phyloP scores from a whole-genome alignment of 768 basidiomycete species.

The Rhizopogon vinicolor region DNA sequence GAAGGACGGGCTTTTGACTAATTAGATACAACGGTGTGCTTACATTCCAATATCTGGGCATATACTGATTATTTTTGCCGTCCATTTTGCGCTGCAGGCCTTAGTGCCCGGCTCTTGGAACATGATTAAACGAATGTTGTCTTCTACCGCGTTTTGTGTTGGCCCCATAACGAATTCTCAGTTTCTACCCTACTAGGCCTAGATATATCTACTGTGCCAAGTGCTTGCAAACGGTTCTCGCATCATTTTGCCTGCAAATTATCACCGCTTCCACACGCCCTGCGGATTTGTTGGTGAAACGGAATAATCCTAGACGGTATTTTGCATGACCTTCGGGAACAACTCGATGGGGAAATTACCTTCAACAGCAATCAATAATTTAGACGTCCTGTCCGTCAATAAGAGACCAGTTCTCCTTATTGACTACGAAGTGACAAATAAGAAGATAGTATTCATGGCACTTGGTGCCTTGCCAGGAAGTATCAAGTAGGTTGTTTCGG shows the following conservation, averaged over 20 bases:
- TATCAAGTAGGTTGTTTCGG: slow-evolving; percentile 54
- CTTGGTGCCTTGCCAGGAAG: slow-evolving; percentile 78
- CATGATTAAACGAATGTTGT: too few relatives aligned
- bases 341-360: background rate
- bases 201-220: slow-evolving; percentile 33
- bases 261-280: slow-evolving; percentile 80
- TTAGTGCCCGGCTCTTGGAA: too few relatives aligned
- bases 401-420: slow-evolving; percentile 51
- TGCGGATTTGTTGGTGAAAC: slow-evolving; percentile 43
- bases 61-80: background rate
- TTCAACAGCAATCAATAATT: slow-evolving; percentile 30
- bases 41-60: background rate
- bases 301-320: too few relatives aligned
- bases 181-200: slow-evolving; percentile 54
- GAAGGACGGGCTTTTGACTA: background rate
- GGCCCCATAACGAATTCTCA: slow-evolving; percentile 43
- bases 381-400: slow-evolving; percentile 71
- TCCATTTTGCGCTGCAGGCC: too few relatives aligned
- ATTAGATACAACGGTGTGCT: background rate
- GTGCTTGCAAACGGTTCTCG: slow-evolving; percentile 41
- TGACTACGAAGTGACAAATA: slow-evolving; percentile 39
- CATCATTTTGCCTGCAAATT: slow-evolving; percentile 74
- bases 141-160: too few relatives aligned
- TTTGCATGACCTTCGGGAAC: too few relatives aligned
- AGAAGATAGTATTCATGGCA: slow-evolving; percentile 62